Percentiles rank a stretch among this genome's conserved stretches.
These are phyloP conservation scores for Pelargonium australe DNA, from an alignment of 441 rosid genomes.

Conservation along the genomic window DNA sequence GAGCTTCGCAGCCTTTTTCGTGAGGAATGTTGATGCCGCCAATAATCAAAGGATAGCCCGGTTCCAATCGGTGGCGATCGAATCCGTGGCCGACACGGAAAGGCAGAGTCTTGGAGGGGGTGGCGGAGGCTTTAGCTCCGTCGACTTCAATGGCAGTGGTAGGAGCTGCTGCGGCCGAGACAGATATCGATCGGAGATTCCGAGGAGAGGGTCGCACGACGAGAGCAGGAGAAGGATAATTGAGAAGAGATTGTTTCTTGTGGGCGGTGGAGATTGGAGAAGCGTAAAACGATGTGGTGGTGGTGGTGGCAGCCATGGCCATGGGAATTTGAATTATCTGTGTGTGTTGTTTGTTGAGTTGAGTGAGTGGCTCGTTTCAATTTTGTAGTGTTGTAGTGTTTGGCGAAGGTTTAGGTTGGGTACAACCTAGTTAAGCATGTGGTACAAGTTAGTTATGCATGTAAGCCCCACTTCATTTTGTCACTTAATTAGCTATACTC, in stretches of 20 bases:
- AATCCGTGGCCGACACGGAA: conserved; percentile 92
- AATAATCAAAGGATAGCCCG: conserved; percentile 84
- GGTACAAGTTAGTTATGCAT: too few species aligned
- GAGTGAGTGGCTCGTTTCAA: not conserved
- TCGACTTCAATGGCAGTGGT: conserved; percentile 39
- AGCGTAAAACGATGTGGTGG: conserved; percentile 18
- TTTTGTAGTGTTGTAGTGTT: too few species aligned
- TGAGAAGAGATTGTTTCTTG: conserved; percentile 9
- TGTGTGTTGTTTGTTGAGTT: not conserved
- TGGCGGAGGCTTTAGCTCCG: conserved; percentile 33
- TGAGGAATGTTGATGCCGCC: conserved; percentile 88
- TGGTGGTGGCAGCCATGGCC: conserved; percentile 2
- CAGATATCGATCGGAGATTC: conserved; percentile 21
- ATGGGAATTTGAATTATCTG: not conserved
- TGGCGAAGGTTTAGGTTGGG: too few species aligned
- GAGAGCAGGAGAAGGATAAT: conserved; percentile 4
- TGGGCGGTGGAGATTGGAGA: conserved; percentile 1
- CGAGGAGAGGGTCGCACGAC: conserved; percentile 5
- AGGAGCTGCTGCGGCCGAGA: conserved; percentile 30
- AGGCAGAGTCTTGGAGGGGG: conserved; percentile 50
- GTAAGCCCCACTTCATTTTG: too few species aligned
- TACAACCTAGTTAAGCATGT: too few species aligned
- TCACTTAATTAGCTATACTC: too few species aligned
- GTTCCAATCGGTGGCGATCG: conserved; percentile 84
- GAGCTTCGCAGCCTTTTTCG: conserved; percentile 95